Base-by-base conservation (phyloP, 805 yeast species). In the Hanseniaspora pseudoguilliermondii region DNA sequence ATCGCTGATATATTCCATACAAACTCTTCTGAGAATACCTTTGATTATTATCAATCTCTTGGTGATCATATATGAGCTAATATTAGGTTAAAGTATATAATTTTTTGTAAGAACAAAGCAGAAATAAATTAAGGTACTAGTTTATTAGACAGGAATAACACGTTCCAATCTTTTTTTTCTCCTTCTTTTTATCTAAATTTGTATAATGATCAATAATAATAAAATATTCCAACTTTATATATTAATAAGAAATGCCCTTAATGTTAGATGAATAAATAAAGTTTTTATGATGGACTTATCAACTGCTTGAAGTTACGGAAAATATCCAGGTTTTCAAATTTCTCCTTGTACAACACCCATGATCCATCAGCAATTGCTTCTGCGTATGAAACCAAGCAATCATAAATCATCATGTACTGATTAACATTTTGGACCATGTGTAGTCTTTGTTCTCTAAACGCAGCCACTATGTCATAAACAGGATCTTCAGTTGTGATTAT, bases 371-470 rank as follows among this genome's bases (percentile, higher is more conserved):
- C 21, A 20, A 27, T 11, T 18, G 55, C 18, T 44, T 52, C 46
- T 32, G 46, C 66, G 57, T 63, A 71, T 49, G 63, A 63, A 47
- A 71, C 54, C 35, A 72, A 50, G 56, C 80, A 72, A 59, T 87
- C 93, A 66, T 87, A 86, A 66, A 91, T 83, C 59, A 82, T 75
- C 23, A 83, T 72, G 61, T 77, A 85, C 67, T 86, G 95, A 58
- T 83, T 80, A 58, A 86, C 73, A 63, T 81, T 84, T 65, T 86
- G 95, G 15, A 87, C 95, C 93, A 86, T 86, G 5, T 89, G 81
- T 27, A 86, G 74, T 60, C 95, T 70, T 66, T 86, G 93, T 59
- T 79, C 76, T 61, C 95, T 73, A 63, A 86, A 80, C 52, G 74
- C 76, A 60, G 82, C 79, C 13, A 86, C 83, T 3, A 80, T 76